A percentile compares a stretch with the other conserved stretches of the same genome.
phyloP scores from a whole-genome alignment of 2,329 filamentous ascomycete genomes.

The Exophiala xenobiotica region DNA sequence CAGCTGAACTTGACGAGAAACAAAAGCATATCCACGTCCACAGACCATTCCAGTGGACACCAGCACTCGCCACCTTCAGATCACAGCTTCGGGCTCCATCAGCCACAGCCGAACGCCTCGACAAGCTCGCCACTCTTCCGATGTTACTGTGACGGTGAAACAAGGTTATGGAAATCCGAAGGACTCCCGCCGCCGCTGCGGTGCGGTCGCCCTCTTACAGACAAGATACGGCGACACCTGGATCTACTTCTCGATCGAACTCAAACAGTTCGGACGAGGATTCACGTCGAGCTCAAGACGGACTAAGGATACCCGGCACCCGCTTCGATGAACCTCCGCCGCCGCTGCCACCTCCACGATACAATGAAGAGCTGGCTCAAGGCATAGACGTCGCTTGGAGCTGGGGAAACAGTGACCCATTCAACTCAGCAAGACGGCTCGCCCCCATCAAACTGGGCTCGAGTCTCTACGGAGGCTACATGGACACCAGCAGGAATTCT shows the following conservation, averaged over 20 bases:
- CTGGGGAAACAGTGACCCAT: slow-evolving; percentile 58
- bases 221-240: slow-evolving; percentile 14
- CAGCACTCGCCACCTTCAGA: slow-evolving; percentile 18
- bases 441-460: slow-evolving; percentile 51
- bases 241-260: slow-evolving; percentile 37
- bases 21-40: slow-evolving; percentile 6
- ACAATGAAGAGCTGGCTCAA: slow-evolving; percentile 55
- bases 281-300: slow-evolving; percentile 45
- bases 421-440: slow-evolving; percentile 36
- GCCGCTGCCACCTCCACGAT: slow-evolving; percentile 63
- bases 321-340: slow-evolving; percentile 52
- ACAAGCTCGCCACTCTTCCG: slow-evolving; percentile 14
- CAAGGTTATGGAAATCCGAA: slow-evolving; percentile 25
- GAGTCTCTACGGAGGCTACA: slow-evolving; percentile 49
- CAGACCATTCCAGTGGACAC: neutral
- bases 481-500: slow-evolving; percentile 33
- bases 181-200: slow-evolving; percentile 18
- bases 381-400: slow-evolving; percentile 64
- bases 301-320: slow-evolving; percentile 64
- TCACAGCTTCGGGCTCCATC: slow-evolving; percentile 4
- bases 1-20: slow-evolving; percentile 5
- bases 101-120: neutral
- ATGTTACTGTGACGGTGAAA: slow-evolving; percentile 24
- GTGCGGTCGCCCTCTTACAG: slow-evolving; percentile 18
- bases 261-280: slow-evolving; percentile 43